Evolutionary conservation across 257 asterid genomes (phyloP).

Genomic region (Ilex aquifolium): DNA sequence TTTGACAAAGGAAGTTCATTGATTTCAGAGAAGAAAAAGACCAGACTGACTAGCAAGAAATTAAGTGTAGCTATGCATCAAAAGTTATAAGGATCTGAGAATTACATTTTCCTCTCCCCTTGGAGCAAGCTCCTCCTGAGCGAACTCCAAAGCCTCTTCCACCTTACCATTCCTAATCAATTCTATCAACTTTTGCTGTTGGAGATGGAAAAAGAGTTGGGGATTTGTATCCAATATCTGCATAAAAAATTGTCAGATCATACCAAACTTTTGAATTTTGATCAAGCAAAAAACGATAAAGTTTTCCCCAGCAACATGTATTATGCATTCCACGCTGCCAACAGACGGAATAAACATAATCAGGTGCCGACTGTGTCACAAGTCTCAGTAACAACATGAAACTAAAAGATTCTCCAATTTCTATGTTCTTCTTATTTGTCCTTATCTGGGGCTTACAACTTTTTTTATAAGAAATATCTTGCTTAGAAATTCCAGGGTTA

Average conservation of each 20-base stretch:
- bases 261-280: background rate
- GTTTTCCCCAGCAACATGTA: too few relatives aligned
- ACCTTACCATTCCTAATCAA: slow-evolving; percentile 67
- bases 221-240: slow-evolving; percentile 88
- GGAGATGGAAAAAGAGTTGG: slow-evolving; percentile 83
- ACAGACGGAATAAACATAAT: too few relatives aligned
- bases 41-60: background rate
- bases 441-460: too few relatives aligned
- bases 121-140: slow-evolving; percentile 94
- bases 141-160: slow-evolving; percentile 83
- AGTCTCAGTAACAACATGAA: too few relatives aligned
- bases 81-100: background rate
- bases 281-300: too few relatives aligned
- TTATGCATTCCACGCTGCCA: too few relatives aligned
- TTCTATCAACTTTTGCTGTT: slow-evolving; percentile 83
- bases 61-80: background rate
- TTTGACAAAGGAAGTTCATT: background rate
- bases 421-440: too few relatives aligned
- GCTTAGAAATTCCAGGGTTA: too few relatives aligned
- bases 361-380: too few relatives aligned
- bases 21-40: background rate
- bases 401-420: too few relatives aligned
- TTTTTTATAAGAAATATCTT: too few relatives aligned
- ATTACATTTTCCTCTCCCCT: slow-evolving; percentile 87
- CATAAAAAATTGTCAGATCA: slow-evolving; percentile 21